These are phyloP conservation scores for Pterocarpus macrocarpus DNA, from an alignment of 306 rosid species.

Conservation along the genomic window DNA sequence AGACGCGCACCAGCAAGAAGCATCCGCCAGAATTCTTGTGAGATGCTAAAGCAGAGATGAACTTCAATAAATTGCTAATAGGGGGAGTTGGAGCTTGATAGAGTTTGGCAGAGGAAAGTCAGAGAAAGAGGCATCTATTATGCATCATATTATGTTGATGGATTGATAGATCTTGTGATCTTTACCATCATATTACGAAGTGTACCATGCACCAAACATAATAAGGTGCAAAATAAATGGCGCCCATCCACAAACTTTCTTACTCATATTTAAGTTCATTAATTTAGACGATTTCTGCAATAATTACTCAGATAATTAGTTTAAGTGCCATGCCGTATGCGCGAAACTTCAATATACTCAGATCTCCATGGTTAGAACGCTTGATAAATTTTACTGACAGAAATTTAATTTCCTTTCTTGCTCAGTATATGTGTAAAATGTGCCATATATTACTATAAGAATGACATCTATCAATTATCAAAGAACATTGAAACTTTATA, in stretches of 20 bases:
- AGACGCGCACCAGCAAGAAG: too few relatives aligned
- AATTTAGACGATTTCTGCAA: neutral
- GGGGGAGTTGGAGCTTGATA: too few relatives aligned
- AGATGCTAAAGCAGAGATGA: too few relatives aligned
- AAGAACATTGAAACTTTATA: slow-evolving; percentile 36
- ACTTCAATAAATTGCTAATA: too few relatives aligned
- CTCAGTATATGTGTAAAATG: slow-evolving; percentile 35
- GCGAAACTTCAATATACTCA: neutral
- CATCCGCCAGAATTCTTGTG: too few relatives aligned
- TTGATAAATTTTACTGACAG: slow-evolving; percentile 24
- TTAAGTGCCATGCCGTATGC: neutral
- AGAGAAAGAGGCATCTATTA: too few relatives aligned
- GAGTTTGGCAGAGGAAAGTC: too few relatives aligned
- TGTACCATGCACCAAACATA: too few relatives aligned
- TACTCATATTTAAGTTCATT: slow-evolving; percentile 5
- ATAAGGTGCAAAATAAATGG: too few relatives aligned
- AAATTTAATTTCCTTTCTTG: slow-evolving; percentile 45
- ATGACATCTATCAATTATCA: slow-evolving; percentile 2
- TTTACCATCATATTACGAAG: too few relatives aligned
- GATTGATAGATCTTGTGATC: too few relatives aligned
- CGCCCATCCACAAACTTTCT: neutral
- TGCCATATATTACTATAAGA: slow-evolving; percentile 43
- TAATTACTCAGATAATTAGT: slow-evolving; percentile 4
- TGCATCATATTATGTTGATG: too few relatives aligned
- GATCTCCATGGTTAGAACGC: neutral